phyloP scores from a whole-genome alignment of 179 eudicot genomes.

The Nepenthes alata region DNA sequence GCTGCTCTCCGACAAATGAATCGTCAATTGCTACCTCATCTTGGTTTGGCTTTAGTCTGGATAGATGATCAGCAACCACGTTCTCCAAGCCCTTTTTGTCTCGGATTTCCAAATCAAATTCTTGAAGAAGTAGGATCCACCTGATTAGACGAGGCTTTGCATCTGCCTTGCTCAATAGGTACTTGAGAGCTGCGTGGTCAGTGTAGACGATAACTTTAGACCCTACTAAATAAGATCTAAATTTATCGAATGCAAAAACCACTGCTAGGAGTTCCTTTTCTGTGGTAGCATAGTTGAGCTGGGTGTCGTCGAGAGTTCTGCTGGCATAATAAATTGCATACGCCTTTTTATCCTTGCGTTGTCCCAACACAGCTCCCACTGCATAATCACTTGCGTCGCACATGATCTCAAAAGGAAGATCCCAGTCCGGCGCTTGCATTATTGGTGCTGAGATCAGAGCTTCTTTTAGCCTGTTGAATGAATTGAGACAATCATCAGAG shows the following conservation, averaged over 20 bases:
- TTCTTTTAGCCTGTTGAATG: background rate
- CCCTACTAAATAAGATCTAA: too few species aligned
- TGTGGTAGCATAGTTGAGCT: too few species aligned
- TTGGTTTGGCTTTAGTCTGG: background rate
- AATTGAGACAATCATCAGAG: background rate
- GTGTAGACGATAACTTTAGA: too few species aligned
- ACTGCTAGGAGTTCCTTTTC: too few species aligned
- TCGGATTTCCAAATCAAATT: background rate
- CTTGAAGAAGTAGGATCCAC: too few species aligned
- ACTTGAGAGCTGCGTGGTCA: too few species aligned
- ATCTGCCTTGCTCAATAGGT: too few species aligned
- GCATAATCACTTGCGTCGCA: too few species aligned
- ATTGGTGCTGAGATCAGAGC: background rate
- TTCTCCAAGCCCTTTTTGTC: conserved; percentile 7
- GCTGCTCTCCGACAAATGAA: background rate
- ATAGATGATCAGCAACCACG: conserved; percentile 5
- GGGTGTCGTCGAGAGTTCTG: background rate
- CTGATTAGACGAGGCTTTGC: too few species aligned
- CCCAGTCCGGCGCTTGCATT: background rate
- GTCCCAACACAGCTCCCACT: background rate
- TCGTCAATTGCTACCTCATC: background rate
- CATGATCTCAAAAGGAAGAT: background rate
- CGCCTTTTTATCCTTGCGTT: background rate
- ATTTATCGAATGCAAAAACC: too few species aligned
- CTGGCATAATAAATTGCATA: conserved; percentile 1